Percentiles rank a stretch among this genome's conserved stretches.
Conservation (phyloP, 75 land plant genomes). For the Selaginella moellendorffii region DNA sequence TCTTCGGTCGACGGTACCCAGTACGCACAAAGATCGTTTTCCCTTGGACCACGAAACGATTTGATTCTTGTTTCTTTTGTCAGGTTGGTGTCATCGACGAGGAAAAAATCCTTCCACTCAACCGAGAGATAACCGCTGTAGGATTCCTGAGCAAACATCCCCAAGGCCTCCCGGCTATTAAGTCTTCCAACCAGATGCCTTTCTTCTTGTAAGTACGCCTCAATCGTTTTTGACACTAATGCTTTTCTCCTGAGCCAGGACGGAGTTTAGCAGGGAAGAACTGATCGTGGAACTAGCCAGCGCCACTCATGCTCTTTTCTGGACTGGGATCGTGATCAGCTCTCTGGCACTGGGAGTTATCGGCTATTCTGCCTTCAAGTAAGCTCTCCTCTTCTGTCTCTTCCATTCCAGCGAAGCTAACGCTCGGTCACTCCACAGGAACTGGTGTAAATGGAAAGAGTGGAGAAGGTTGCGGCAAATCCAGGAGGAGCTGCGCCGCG, state of each 20-base stretch:
- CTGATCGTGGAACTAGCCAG: slow-evolving; percentile 38
- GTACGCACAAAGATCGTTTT: slow-evolving; percentile 42
- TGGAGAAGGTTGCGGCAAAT: slow-evolving; percentile 19
- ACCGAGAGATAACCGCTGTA: slow-evolving; percentile 63
- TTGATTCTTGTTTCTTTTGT: too few relatives aligned
- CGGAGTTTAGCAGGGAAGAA: slow-evolving; percentile 48
- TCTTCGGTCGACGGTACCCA: slow-evolving; percentile 68
- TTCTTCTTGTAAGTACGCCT: slow-evolving; percentile 64
- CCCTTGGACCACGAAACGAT: too few relatives aligned
- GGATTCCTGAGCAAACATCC: slow-evolving; percentile 36
- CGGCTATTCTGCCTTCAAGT: slow-evolving; percentile 60
- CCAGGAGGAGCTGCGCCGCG: slow-evolving; percentile 3
- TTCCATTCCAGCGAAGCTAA: too few relatives aligned
- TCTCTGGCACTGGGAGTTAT: slow-evolving; percentile 45
- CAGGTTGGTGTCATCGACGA: slow-evolving; percentile 89
- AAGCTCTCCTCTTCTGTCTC: too few relatives aligned
- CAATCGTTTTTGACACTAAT: too few relatives aligned
- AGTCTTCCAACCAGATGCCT: slow-evolving; percentile 56
- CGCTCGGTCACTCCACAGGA: too few relatives aligned
- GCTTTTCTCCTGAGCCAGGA: slow-evolving; percentile 26
- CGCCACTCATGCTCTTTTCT: slow-evolving; percentile 32
- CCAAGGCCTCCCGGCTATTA: slow-evolving; percentile 50
- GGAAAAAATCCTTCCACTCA: slow-evolving; percentile 71
- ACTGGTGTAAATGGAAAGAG: slow-evolving; percentile 62
- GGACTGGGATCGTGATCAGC: slow-evolving; percentile 51